Conservation (phyloP, 2,329 filamentous ascomycete genomes). For the Calonectria hongkongensis region DNA sequence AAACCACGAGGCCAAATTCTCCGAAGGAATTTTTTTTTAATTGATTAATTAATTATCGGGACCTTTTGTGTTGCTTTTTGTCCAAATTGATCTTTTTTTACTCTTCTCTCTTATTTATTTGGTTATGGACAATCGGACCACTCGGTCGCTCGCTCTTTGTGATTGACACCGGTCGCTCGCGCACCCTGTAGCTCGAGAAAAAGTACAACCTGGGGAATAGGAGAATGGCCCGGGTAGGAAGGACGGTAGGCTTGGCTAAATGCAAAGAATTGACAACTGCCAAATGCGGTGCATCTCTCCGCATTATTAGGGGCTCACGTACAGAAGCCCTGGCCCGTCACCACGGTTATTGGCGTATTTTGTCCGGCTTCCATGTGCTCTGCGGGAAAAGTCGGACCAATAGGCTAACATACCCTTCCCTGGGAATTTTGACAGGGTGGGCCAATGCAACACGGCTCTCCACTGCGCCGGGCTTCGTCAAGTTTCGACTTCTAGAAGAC, state of each 20-base stretch:
- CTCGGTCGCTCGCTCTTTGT: background rate
- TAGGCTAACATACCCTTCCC: constrained; percentile 14
- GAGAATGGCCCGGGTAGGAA: background rate
- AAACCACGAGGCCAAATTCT: background rate
- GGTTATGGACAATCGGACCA: background rate
- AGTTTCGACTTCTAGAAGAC: constrained; percentile 4
- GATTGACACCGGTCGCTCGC: background rate
- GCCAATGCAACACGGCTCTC: constrained; percentile 6
- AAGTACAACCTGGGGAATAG: background rate
- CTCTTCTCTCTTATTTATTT: background rate
- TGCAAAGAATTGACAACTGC: background rate
- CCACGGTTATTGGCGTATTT: background rate
- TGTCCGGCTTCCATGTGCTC: background rate
- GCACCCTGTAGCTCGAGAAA: background rate
- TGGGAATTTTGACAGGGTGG: background rate
- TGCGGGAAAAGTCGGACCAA: constrained; percentile 18
- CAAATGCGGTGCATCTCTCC: too few species aligned
- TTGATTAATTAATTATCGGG: background rate
- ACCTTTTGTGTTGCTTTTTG: background rate
- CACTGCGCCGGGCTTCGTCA: background rate
- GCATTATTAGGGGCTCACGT: too few species aligned
- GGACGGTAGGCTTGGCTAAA: background rate
- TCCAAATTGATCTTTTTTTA: background rate
- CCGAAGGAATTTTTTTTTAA: background rate
- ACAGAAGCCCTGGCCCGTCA: too few species aligned